Conservation (phyloP, 2,329 filamentous ascomycete genomes). For the Sporothrix schenckii region DNA sequence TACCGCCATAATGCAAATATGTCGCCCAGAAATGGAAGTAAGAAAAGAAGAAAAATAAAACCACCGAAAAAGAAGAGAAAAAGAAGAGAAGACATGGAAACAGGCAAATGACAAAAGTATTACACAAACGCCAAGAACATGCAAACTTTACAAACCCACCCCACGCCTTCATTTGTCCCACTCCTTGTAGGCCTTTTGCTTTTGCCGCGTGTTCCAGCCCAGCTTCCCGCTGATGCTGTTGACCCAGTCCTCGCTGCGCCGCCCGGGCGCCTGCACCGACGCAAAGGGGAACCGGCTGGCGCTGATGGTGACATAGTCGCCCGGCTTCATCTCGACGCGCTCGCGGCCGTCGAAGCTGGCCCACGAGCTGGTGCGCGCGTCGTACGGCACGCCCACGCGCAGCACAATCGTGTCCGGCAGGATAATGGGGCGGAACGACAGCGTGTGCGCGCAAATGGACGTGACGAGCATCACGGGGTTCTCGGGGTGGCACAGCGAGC, state of each 20-base stretch:
- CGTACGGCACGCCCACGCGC: constrained; percentile 90
- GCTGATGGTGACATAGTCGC: constrained; percentile 83
- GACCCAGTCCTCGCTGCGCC: constrained; percentile 76
- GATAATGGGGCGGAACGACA: constrained; percentile 95
- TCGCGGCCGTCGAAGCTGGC: constrained; percentile 97
- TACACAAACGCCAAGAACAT: neutral
- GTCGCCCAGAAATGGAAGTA: neutral
- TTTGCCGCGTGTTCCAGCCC: constrained; percentile 79
- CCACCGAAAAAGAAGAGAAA: neutral
- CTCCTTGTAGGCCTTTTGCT: constrained; percentile 66
- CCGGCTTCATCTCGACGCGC: constrained; percentile 74
- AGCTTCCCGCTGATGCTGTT: constrained; percentile 78
- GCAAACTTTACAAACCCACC: neutral
- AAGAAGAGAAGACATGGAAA: neutral
- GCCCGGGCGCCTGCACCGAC: constrained; percentile 69
- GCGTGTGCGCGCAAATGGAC: constrained; percentile 90
- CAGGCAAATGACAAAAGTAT: neutral
- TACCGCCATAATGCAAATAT: constrained; percentile 9
- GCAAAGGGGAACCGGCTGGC: constrained; percentile 78
- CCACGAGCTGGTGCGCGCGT: constrained; percentile 87
- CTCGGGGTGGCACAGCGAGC: constrained; percentile 91
- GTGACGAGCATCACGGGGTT: constrained; percentile 95
- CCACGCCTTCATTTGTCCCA: constrained; percentile 46
- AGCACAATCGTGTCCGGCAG: constrained; percentile 94
- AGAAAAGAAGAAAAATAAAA: neutral